Evolutionary conservation across 352 stramenopile species (phyloP).

Genomic region (Pythium scleroteichum): DNA sequence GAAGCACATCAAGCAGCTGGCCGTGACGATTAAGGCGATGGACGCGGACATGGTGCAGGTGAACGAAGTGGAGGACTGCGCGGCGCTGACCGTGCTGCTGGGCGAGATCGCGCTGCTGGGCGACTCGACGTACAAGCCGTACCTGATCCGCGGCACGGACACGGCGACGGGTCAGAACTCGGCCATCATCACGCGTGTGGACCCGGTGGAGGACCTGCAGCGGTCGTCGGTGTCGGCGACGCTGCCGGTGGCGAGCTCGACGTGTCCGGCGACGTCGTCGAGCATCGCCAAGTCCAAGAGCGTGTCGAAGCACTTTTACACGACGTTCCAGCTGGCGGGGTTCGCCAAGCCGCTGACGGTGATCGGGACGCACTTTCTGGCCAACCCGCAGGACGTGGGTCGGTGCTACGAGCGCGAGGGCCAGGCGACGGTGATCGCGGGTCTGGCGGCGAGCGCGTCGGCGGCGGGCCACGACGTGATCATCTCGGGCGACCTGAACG

Average conservation of each 20-base stretch:
- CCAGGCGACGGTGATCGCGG: conserved; percentile 29
- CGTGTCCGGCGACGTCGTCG: conserved; percentile 18
- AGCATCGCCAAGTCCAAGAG: conserved; percentile 14
- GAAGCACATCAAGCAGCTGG: conserved; percentile 32
- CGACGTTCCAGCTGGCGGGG: conserved; percentile 29
- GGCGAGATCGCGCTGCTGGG: conserved; percentile 12
- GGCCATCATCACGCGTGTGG: conserved; percentile 33
- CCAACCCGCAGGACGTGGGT: conserved; percentile 19
- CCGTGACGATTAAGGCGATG: conserved; percentile 24
- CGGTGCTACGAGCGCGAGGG: conserved; percentile 34
- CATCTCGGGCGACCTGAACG: conserved; percentile 38
- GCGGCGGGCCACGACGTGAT: conserved; percentile 28
- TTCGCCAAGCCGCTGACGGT: conserved; percentile 34
- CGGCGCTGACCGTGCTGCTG: conserved; percentile 20
- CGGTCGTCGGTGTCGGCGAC: conserved; percentile 13
- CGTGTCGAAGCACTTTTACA: conserved; percentile 39
- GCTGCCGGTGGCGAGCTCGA: conserved; percentile 28
- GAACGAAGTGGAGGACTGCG: conserved; percentile 34
- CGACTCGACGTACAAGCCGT: conserved; percentile 34
- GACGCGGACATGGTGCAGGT: conserved; percentile 37
- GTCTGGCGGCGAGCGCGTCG: conserved; percentile 6
- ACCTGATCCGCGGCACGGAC: conserved; percentile 35
- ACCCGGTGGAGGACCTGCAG: conserved; percentile 26
- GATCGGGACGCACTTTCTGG: conserved; percentile 51
- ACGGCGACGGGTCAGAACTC: conserved; percentile 35